Evolutionary conservation across 768 basidiomycete species (phyloP), one percentile per base, ranked within the genome.

Genomic region (Trametes maxima): DNA sequence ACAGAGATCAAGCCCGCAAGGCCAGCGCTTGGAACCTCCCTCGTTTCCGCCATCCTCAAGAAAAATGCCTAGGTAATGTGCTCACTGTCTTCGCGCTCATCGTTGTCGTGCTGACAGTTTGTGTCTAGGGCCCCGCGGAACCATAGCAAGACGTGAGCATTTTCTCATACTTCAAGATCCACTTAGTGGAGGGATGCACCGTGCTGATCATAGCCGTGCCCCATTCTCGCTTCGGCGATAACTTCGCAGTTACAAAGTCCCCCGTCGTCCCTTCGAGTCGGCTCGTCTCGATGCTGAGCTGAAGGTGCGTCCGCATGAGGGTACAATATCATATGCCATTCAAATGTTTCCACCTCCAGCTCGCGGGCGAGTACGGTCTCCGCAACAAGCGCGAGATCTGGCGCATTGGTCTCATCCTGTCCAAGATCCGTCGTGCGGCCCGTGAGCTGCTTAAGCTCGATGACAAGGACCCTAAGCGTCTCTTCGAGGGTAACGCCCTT

Each of bases 381-480:
- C 92, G 95, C 78, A 98, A 98, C 92, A 99, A 99, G 85, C 92
- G 96, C 76, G 97, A 99, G 82, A 97, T 98, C 82, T 99, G 96
- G 97, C 93, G 97, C 74, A 98, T 99, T 78, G 88, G 94, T 76
- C 89, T 99, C 73, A 88, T 88, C 76, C 89, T 99, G 57, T 99
- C 97, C 73, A 98, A 99, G 86, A 99, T 99, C 75, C 96, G 97
- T 84, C 95, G 97, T 89, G 97, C 97, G 65, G 97, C 97, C 68
- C 96, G 97, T 90, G 97, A 99, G 82, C 92, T 99, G 65, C 90
- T 99, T 81, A 99, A 99, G 75, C 94, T 99, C 80, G 97, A 99
- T 69, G 90, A 86, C 79, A 98, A 99, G 79, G 97, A 98, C 81
- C 95, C 97, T 74, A 98, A 98, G 83, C 93, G 97, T 79, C 92